Conservation (phyloP, 345 rosid species). For the Melaleuca quinquenervia region DNA sequence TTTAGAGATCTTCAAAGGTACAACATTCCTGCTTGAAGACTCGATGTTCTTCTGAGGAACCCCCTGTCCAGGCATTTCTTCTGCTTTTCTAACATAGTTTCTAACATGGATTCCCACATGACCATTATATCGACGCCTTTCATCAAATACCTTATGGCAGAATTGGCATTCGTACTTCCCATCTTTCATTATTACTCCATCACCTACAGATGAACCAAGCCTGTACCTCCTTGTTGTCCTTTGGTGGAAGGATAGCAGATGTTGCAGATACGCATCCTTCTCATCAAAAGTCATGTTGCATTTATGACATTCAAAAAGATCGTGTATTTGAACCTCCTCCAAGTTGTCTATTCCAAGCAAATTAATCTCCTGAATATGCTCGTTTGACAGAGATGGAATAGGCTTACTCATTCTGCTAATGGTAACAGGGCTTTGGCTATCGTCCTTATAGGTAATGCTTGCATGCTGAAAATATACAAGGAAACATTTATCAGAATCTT, state of each 20-base stretch:
- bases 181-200: constrained; percentile 61
- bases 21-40: constrained; percentile 20
- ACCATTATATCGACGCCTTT: constrained; percentile 60
- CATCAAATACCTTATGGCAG: constrained; percentile 67
- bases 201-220: constrained; percentile 68
- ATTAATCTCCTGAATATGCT: constrained; percentile 16
- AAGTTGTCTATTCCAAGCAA: constrained; percentile 36
- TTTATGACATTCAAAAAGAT: constrained; percentile 62
- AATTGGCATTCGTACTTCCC: constrained; percentile 78
- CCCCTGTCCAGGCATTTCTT: constrained; percentile 35
- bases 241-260: constrained; percentile 60
- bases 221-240: constrained; percentile 51
- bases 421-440: constrained; percentile 12
- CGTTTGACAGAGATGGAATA: neutral
- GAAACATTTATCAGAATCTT: neutral
- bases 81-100: constrained; percentile 51
- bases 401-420: constrained; percentile 1
- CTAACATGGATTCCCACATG: constrained; percentile 72
- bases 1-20: constrained; percentile 42
- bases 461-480: constrained; percentile 12
- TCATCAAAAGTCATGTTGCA: constrained; percentile 55
- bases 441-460: constrained; percentile 12
- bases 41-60: constrained; percentile 19
- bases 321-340: constrained; percentile 42
- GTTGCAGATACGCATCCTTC: constrained; percentile 57